These are phyloP conservation scores for Penicillium angulare DNA, from an alignment of 495 filamentous ascomycete species.

Conservation along the genomic window DNA sequence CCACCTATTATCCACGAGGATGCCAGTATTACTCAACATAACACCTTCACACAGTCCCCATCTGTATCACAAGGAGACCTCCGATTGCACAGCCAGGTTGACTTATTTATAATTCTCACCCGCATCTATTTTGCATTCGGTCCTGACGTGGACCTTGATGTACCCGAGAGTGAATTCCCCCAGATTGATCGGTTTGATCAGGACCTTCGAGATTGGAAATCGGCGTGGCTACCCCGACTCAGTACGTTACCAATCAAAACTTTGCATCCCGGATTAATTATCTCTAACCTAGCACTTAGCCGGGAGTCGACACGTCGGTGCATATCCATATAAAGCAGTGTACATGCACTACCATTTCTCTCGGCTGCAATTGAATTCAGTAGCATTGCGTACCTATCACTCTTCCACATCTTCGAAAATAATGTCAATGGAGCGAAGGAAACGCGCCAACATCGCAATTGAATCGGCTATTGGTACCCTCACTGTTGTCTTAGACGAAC, in stretches of 20 bases:
- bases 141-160: constrained; percentile 54
- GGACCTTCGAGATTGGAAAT: constrained; percentile 46
- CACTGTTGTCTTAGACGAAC: constrained; percentile 46
- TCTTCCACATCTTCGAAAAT: constrained; percentile 45
- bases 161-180: constrained; percentile 45
- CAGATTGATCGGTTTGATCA: constrained; percentile 44
- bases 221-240: constrained; percentile 49
- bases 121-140: constrained; percentile 57
- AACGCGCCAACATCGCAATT: constrained; percentile 54
- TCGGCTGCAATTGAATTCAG: constrained; percentile 57
- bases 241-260: constrained; percentile 28
- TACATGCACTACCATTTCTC: constrained; percentile 54
- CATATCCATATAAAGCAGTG: constrained; percentile 53
- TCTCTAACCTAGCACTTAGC: constrained; percentile 27
- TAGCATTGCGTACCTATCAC: constrained; percentile 55
- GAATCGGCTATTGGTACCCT: constrained; percentile 52
- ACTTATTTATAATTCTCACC: constrained; percentile 57
- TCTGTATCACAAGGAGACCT: constrained; percentile 49
- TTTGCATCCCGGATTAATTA: neutral
- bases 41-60: constrained; percentile 44
- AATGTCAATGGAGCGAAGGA: constrained; percentile 52
- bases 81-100: constrained; percentile 56
- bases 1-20: constrained; percentile 58
- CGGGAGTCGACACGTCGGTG: constrained; percentile 50
- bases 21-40: constrained; percentile 49